phyloP scores from a whole-genome alignment of 768 basidiomycete genomes.

The Leccinum uliginosum region DNA sequence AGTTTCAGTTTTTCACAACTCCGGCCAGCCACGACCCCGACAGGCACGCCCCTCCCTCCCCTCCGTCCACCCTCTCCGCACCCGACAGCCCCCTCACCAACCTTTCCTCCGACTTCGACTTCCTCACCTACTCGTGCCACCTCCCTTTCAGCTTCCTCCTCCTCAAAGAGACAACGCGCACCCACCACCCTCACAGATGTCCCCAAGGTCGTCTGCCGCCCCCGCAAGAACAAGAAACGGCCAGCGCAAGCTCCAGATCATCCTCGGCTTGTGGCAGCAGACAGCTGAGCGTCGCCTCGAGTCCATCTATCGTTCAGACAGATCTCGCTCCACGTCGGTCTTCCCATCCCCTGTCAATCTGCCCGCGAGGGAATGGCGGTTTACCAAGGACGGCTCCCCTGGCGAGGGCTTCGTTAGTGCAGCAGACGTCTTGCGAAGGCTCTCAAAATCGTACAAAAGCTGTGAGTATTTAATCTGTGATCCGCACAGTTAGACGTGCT shows the following conservation, averaged over 20 bases:
- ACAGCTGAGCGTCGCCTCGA: conserved; percentile 37
- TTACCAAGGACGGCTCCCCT: conserved; percentile 47
- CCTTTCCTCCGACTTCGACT: conserved; percentile 8
- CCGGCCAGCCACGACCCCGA: not conserved
- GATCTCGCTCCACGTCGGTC: conserved; percentile 63
- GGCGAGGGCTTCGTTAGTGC: conserved; percentile 56
- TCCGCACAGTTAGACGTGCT: not conserved
- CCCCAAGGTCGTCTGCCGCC: conserved; percentile 3
- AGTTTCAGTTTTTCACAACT: conserved; percentile 10
- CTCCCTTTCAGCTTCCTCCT: conserved; percentile 23
- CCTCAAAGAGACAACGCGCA: conserved; percentile 22
- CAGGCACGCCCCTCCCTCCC: conserved; percentile 9
- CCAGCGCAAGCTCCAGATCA: conserved; percentile 24
- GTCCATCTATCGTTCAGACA: conserved; percentile 49
- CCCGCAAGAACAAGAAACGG: conserved; percentile 25
- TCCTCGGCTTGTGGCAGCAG: conserved; percentile 45
- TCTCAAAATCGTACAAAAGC: conserved; percentile 65
- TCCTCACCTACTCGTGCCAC: conserved; percentile 16
- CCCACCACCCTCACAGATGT: conserved; percentile 6
- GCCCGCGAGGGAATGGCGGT: conserved; percentile 43
- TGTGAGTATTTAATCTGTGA: conserved; percentile 42
- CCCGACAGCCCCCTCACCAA: conserved; percentile 25
- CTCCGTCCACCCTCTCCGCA: conserved; percentile 16
- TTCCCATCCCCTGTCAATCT: conserved; percentile 32
- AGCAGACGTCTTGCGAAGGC: conserved; percentile 54